A percentile compares a stretch with the other conserved stretches of the same genome.
Conservation (phyloP, 1,139 yeast genomes). For the Yamadazyma taylorii region DNA sequence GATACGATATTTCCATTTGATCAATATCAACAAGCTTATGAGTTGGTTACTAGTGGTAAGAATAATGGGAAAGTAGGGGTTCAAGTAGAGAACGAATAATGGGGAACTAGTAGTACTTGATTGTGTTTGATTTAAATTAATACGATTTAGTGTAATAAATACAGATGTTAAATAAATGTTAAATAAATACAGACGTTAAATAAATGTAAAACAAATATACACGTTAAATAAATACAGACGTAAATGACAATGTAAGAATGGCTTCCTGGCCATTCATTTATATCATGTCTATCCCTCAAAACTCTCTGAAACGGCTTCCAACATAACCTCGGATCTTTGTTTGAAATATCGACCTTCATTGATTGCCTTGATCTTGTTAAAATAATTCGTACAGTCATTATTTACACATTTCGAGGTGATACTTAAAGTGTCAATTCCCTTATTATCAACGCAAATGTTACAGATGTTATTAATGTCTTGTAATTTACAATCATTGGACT, state of each 20-base stretch:
- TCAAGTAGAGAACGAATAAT: conserved; percentile 5
- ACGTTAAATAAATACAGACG: too few relatives aligned
- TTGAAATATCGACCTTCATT: conserved; percentile 8
- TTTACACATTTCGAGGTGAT: conserved; percentile 27
- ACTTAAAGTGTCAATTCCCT: conserved; percentile 13
- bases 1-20: conserved; percentile 55
- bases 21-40: conserved; percentile 51
- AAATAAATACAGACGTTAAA: too few relatives aligned
- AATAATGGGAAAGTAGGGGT: conserved; percentile 67
- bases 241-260: too few relatives aligned
- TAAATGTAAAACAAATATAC: too few relatives aligned
- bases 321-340: background rate
- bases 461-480: conserved; percentile 22
- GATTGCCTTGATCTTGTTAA: conserved; percentile 20
- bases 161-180: too few relatives aligned
- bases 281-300: too few relatives aligned
- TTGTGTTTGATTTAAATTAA: too few relatives aligned
- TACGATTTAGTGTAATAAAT: too few relatives aligned
- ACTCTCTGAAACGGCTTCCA: background rate
- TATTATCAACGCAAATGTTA: conserved; percentile 24
- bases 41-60: conserved; percentile 42
- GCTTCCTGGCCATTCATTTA: too few relatives aligned
- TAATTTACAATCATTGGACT: conserved; percentile 15
- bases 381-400: conserved; percentile 30
- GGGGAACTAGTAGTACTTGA: too few relatives aligned